Base-by-base conservation (phyloP, 768 basidiomycete genomes). In the Panaeolus cyanescens region DNA sequence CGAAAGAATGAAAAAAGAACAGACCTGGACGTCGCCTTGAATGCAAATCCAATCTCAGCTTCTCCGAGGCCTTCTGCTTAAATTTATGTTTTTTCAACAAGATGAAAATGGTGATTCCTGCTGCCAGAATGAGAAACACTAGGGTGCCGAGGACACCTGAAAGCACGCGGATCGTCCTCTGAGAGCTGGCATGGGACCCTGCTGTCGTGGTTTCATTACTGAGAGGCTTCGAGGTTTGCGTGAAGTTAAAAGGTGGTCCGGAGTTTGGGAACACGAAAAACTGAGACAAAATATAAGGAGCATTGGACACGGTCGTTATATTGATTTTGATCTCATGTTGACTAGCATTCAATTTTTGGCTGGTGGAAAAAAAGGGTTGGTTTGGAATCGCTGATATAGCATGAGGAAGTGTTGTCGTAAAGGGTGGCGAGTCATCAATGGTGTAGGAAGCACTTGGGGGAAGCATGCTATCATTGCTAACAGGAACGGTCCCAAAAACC, bases 401-500 rank as follows among this genome's bases (percentile, higher is more conserved):
- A 34, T 67, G 65, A 3, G 82, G 79, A 34, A 79, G 67, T 2
- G 75, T 73, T 5, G 78, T 77, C 6, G 65, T 59, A 30, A 77
- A 67, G 1, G 81, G 74, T 3, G 62, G 56, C 5, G 64, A 53
- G 19, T 70, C 63, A 61, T 83, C 80, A 33, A 83, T 62, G 3
- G 68, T 67, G 60, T 81, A 85, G 0, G 73, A 67, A 5, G 79
- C 79, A 4, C 75, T 74, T 0, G 81, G 81, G 9, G 80, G 79
- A 32, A 50, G 62, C 19, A 63, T 19, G 1, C 73, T 72, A 1
- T 45, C 55, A 60, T 78, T 80, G 65, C 79, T 81, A 17, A 67
- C 62, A 4, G 79, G 78, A 12, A 83, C 75, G 6, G 78, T 79
- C 0, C 83, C 83, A 56, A 80, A 77, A 6, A 83, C 77, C 2